Conservation (phyloP, 352 stramenopile species). For the Blastocystis sp. region DNA sequence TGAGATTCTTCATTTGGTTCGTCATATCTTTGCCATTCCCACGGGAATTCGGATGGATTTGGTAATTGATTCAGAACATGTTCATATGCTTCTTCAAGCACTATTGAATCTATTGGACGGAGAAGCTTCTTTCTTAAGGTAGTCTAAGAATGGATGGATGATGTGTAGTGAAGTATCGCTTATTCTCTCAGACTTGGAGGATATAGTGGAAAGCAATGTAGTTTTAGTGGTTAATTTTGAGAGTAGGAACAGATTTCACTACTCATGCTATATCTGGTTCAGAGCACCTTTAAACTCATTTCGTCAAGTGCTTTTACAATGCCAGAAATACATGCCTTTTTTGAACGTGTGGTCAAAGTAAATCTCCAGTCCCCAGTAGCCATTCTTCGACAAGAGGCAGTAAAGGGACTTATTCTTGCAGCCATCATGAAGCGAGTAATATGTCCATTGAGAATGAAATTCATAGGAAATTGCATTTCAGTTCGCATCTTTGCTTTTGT, state of each 20-base stretch:
- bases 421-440: constrained; percentile 25
- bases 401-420: neutral
- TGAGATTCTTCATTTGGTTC: neutral
- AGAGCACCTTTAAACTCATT: constrained; percentile 27
- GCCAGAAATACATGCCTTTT: neutral
- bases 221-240: neutral
- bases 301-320: constrained; percentile 4
- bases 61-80: neutral
- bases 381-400: neutral
- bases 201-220: neutral
- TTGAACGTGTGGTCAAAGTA: neutral
- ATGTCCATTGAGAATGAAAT: no score
- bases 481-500: constrained; percentile 3
- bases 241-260: neutral
- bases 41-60: neutral
- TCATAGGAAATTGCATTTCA: constrained; percentile 30
- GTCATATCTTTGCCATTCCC: neutral
- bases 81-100: neutral
- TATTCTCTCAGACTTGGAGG: constrained; percentile 22
- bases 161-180: constrained; percentile 14
- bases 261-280: neutral
- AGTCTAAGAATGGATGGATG: neutral
- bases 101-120: constrained; percentile 41
- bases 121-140: constrained; percentile 31
- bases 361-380: neutral